Base-by-base conservation (phyloP, 2,329 filamentous ascomycete genomes). In the Cadophora sp. region DNA sequence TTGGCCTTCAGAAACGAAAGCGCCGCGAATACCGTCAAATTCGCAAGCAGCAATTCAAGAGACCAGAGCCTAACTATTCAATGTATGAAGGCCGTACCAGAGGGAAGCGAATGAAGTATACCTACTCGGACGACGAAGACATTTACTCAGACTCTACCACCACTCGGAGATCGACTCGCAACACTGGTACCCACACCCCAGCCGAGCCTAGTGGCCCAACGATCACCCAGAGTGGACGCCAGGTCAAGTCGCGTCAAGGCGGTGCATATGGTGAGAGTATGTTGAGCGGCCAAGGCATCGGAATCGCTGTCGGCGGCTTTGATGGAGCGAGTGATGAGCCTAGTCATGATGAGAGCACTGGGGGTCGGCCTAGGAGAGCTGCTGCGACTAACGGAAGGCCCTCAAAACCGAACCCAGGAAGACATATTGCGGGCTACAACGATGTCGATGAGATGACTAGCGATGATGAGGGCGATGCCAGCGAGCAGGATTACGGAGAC, bases 61-160 rank as follows among this genome's bases (percentile, higher is more conserved):
- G 94, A 5, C 93, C 94, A 6, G 94, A 97, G 74, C 91, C 92
- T 11, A 94, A 94, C 4, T 97, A 95, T 78, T 97, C 94, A 0
- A 84, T 97, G 67, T 99, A 99, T 79, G 96, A 99, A 82, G 96
- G 96, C 61, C 92, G 96, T 64, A 99, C 97, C 5, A 89, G 96
- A 68, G 96, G 96, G 66, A 98, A 99, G 83, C 92, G 95, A 69
- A 92, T 97, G 81, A 97, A 94, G 80, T 99, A 99, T 77, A 99
- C 93, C 0, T 99, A 92, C 77, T 97, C 94, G 0, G 94, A 97
- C 63, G 93, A 97, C 27, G 93, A 97, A 73, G 91, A 91, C 43
- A 88, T 90, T 19, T 86, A 84, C 66, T 87, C 87, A n/a, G 87
- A 90, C 76, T 86, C 90, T 74, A 86, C 86, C 11, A 78, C 77